These are phyloP conservation scores for Penstemon newberryi DNA, from an alignment of 257 asterid genomes.

Conservation along the genomic window DNA sequence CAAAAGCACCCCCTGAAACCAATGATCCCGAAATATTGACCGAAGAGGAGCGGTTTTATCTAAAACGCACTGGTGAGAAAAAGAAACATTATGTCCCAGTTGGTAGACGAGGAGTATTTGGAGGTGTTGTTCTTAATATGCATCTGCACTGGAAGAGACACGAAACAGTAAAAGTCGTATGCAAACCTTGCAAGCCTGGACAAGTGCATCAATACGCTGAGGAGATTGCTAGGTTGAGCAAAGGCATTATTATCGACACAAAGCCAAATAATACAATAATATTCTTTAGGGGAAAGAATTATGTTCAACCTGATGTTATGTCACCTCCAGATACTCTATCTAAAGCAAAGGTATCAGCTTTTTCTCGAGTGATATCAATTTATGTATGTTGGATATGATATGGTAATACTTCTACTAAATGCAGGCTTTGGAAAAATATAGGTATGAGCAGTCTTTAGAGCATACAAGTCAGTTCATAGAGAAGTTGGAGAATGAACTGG, in stretches of 20 bases:
- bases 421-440: constrained; percentile 88
- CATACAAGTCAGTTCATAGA: constrained; percentile 90
- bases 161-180: constrained; percentile 83
- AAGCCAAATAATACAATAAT: constrained; percentile 69
- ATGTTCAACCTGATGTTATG: constrained; percentile 80
- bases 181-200: constrained; percentile 93
- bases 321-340: constrained; percentile 90
- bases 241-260: constrained; percentile 72
- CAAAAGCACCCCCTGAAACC: constrained; percentile 63
- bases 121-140: constrained; percentile 96
- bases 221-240: constrained; percentile 84
- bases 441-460: constrained; percentile 78
- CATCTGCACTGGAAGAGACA: constrained; percentile 98
- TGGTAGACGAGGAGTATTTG: constrained; percentile 96
- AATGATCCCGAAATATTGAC: constrained; percentile 93
- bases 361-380: constrained; percentile 10
- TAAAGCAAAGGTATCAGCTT: constrained; percentile 72
- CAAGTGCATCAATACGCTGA: constrained; percentile 78
- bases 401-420: constrained; percentile 20
- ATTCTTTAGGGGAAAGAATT: constrained; percentile 88
- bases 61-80: constrained; percentile 90
- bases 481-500: constrained; percentile 84
- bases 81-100: constrained; percentile 86
- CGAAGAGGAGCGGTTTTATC: constrained; percentile 88
- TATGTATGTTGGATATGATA: constrained; percentile 15